Evolutionary conservation across 208 protist genomes (phyloP), one percentile per base, ranked within the genome.

Genomic region (Acanthamoeba divionensis): DNA sequence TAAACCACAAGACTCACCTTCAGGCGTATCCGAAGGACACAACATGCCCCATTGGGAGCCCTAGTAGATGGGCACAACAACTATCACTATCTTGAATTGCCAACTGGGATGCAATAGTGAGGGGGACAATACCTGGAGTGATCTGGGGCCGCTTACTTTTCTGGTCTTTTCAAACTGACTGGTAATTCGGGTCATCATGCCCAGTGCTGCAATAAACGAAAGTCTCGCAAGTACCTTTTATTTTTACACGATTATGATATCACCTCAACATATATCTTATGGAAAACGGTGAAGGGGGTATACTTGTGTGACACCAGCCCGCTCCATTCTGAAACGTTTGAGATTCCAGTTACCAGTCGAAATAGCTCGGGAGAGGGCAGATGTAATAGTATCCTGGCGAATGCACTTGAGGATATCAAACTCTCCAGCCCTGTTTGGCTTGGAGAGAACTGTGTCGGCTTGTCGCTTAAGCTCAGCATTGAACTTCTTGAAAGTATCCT

Each of bases 11-110:
- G 96, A 97, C 86, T 99, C 98, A 47, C 98, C 98, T 93, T 99
- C 98, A 2, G 99, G 99, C 10, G 99, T 99, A 93, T 99, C 99
- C 54, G 97, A 98, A 1, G 99, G 99, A 93, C 99, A 99, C 21
- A 99, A 95, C 97, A 99, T 99, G 69, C 99, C 99, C 97, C 98
- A 99, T 90, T 99, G 98, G 52, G 98, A 99, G 0, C 98, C 96
- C 92, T 99, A 98, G 50, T 99, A 92, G 7, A 86, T 18, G 52
- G 18, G 13, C 12, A 13, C 21, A 21, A 75, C 9, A 29, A 31
- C n/a, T 33, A 79, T 87, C 36, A 13, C 15, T 44, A 29, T 9
- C 9, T 10, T 12, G 36, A 75, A 9, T 31, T 8, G 57, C 13
- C 24, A 75, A 75, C 26, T 9, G n/a, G 57, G 57, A 5, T 12